Evolutionary conservation across 805 yeast species (phyloP), one percentile per base, ranked within the genome.

Genomic region (Candida sphagnicola): DNA sequence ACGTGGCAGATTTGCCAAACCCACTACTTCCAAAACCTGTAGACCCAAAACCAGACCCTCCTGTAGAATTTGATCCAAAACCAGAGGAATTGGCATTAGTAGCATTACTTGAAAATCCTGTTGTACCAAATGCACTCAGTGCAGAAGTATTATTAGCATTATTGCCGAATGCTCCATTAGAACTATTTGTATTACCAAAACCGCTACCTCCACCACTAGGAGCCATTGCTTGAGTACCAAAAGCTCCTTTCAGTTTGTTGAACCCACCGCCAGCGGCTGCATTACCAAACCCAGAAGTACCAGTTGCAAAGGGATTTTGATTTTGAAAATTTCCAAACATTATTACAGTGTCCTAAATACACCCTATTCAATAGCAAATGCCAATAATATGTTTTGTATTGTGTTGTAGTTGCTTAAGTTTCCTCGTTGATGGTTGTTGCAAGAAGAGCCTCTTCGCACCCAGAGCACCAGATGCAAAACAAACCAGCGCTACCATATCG

Each of bases 21-120:
- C 40, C 45, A 24, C 46, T 18, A 14, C 39, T 18, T 2, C 49
- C 56, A 41, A 50, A 49, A 11, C 44, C 54, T 16, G 43, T 23
- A 29, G 41, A 34, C 10, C 40, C 25, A 21, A 21, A 21, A 8
- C 25, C 25, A n/a, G n/a, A 21, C 6, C 24, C 24, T 6, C 24
- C 10, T 6, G 24, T 21, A 6, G 35, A 38, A 34, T 18, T 18
- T 28, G 38, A 19, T 17, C 42, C 45, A 38, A 38, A 38, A 6
- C 26, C 37, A 3, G 39, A 32, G 10, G 34, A 23, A 11, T 29
- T 29, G 8, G 13, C 49, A 49, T n/a, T n/a, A n/a, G n/a, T n/a
- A n/a, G n/a, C n/a, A n/a, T n/a, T n/a, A n/a, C n/a, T n/a, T n/a
- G n/a, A n/a, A 37, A 40, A 45, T 4, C 45, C 37, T 3, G 51